phyloP scores from a whole-genome alignment of 164 flowering plant genomes.

The Vitis amurensis region DNA sequence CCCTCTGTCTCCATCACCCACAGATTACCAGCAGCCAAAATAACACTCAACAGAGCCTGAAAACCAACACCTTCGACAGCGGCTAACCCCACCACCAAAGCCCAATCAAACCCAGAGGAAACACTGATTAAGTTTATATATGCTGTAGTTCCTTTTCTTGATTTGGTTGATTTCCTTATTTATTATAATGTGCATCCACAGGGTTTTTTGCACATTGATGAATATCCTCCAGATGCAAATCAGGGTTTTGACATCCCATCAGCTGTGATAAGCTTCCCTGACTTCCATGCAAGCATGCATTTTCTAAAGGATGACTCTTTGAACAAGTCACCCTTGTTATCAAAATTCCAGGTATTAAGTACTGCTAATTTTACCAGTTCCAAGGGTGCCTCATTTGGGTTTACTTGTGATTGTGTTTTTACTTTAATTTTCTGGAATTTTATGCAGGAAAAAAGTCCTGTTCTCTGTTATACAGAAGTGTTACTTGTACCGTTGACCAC shows the following conservation, averaged over 20 bases:
- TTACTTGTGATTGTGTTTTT: neutral
- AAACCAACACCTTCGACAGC: too few relatives aligned
- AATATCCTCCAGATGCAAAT: constrained; percentile 98
- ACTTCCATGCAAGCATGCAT: constrained; percentile 45
- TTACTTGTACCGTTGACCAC: constrained; percentile 94
- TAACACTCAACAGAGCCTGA: too few relatives aligned
- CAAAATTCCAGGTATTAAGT: constrained; percentile 63
- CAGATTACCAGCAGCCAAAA: too few relatives aligned
- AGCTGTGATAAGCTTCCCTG: constrained; percentile 76
- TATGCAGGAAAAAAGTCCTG: constrained; percentile 60
- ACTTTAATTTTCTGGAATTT: constrained; percentile 15
- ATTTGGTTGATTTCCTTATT: neutral
- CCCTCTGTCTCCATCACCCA: too few relatives aligned
- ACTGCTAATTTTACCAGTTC: neutral
- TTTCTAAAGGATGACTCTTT: constrained; percentile 37
- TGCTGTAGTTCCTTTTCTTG: neutral
- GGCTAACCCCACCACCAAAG: too few relatives aligned
- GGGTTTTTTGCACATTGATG: constrained; percentile 94
- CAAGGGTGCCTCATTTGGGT: neutral
- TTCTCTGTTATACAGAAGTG: constrained; percentile 87
- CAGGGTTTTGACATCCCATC: constrained; percentile 98
- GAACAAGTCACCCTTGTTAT: constrained; percentile 48
- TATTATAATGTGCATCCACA: constrained; percentile 17
- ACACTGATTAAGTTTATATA: neutral
- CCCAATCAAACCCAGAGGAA: too few relatives aligned